Evolutionary conservation across 2,329 filamentous ascomycete species (phyloP).

Genomic region (Fusarium pseudocircinatum): DNA sequence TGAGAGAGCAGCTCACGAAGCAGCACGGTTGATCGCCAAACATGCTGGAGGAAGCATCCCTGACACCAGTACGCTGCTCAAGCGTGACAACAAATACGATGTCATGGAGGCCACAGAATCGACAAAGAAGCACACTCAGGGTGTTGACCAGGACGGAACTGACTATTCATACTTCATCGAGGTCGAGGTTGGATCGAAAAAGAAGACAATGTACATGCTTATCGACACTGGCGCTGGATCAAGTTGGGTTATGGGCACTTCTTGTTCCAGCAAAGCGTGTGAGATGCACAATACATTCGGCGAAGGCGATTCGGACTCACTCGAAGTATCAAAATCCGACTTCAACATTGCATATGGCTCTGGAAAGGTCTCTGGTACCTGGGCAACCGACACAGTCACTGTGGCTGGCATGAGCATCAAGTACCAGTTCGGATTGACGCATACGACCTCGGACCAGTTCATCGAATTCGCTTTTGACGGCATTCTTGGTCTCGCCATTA

Average conservation of each 20-base stretch:
- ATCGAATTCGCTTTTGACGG: conserved; percentile 84
- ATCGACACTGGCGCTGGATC: conserved; percentile 75
- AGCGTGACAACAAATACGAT: conserved; percentile 58
- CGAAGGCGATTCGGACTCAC: conserved; percentile 69
- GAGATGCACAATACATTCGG: conserved; percentile 76
- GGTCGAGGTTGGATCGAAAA: conserved; percentile 64
- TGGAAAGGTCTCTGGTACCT: conserved; percentile 73
- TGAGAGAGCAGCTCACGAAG: conserved; percentile 51
- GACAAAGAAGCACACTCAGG: conserved; percentile 58
- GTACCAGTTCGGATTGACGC: conserved; percentile 78
- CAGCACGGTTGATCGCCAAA: conserved; percentile 52
- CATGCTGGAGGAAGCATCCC: conserved; percentile 43
- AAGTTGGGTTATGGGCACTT: conserved; percentile 83
- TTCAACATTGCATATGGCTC: conserved; percentile 82
- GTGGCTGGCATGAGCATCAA: conserved; percentile 72
- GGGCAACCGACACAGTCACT: conserved; percentile 72
- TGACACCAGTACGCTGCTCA: conserved; percentile 35
- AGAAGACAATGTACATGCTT: conserved; percentile 67
- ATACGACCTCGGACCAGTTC: conserved; percentile 78
- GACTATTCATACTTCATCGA: conserved; percentile 74
- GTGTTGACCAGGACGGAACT: conserved; percentile 70
- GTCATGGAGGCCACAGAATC: conserved; percentile 59
- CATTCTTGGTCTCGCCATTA: conserved; percentile 80
- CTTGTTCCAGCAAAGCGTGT: conserved; percentile 75
- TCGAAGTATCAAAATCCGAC: conserved; percentile 60